phyloP scores from a whole-genome alignment of 78 protist species.

The Tieghemostelium lacteum region DNA sequence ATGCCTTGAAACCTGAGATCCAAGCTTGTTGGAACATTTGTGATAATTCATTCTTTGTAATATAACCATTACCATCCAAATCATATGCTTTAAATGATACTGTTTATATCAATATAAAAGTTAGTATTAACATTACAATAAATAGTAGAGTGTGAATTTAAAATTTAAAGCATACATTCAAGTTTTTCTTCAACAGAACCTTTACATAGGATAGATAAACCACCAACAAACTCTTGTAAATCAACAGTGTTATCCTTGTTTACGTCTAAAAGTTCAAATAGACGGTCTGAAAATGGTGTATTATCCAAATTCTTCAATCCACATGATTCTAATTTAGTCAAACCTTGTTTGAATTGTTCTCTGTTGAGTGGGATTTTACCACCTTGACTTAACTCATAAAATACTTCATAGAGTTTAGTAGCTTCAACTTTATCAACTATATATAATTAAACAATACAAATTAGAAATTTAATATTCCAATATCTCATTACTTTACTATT shows the following conservation, averaged over 20 bases:
- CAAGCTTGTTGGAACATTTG: constrained; percentile 84
- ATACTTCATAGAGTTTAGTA: constrained; percentile 69
- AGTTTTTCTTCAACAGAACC: constrained; percentile 82
- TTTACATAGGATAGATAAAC: constrained; percentile 78
- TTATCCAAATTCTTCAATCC: constrained; percentile 82
- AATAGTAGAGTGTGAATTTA: not conserved
- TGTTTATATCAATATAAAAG: not conserved
- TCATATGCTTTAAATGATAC: constrained; percentile 92
- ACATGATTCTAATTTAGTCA: constrained; percentile 40
- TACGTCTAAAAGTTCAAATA: constrained; percentile 72
- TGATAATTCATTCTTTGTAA: constrained; percentile 86
- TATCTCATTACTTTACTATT: not conserved
- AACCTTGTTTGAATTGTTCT: constrained; percentile 68
- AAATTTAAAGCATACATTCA: constrained; percentile 35
- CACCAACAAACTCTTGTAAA: constrained; percentile 81
- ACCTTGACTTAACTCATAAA: constrained; percentile 51
- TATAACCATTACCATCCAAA: constrained; percentile 90
- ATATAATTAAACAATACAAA: not conserved
- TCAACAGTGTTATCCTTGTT: constrained; percentile 77
- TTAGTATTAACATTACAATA: not conserved
- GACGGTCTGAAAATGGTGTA: constrained; percentile 82
- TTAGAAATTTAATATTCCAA: not conserved
- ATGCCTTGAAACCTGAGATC: constrained; percentile 83
- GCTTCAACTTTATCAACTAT: constrained; percentile 81
- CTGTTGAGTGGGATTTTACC: constrained; percentile 71